phyloP scores from a whole-genome alignment of 805 yeast species.

The Pichia kluyveri region DNA sequence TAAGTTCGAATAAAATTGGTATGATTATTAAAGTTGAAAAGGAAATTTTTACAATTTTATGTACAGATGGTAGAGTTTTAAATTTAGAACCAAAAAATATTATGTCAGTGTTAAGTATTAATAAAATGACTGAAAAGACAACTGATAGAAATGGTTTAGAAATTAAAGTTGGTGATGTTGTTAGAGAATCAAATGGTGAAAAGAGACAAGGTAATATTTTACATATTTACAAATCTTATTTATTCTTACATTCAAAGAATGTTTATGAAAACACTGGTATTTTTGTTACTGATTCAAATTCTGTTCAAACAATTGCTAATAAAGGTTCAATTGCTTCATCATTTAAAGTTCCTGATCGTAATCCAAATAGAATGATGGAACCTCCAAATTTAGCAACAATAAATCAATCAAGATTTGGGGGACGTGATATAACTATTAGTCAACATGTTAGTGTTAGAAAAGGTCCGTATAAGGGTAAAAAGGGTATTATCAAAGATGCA shows the following conservation, averaged over 20 bases:
- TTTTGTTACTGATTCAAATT: constrained; percentile 67
- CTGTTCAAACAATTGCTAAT: constrained; percentile 76
- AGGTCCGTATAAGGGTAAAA: constrained; percentile 92
- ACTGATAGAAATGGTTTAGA: constrained; percentile 83
- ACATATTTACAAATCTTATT: constrained; percentile 72
- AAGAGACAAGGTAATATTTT: constrained; percentile 81
- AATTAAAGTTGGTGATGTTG: constrained; percentile 83
- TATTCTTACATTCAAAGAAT: constrained; percentile 75
- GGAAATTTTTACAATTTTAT: constrained; percentile 69
- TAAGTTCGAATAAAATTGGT: constrained; percentile 81
- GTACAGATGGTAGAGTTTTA: constrained; percentile 71
- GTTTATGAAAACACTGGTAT: constrained; percentile 84
- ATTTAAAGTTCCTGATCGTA: constrained; percentile 52
- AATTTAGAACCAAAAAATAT: constrained; percentile 75
- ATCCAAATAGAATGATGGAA: constrained; percentile 58
- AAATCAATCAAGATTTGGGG: constrained; percentile 47
- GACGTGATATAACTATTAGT: constrained; percentile 74
- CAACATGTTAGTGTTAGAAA: constrained; percentile 79
- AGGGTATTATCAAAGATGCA: constrained; percentile 89
- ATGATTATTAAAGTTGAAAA: constrained; percentile 86
- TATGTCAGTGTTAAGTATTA: constrained; percentile 59
- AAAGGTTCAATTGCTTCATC: constrained; percentile 61
- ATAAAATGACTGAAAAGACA: constrained; percentile 66
- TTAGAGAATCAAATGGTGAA: constrained; percentile 77
- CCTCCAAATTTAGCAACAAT: constrained; percentile 60